Percentiles rank a stretch among this genome's conserved stretches.
Conservation (phyloP, 2,329 filamentous ascomycete species). For the Ophiostoma populinum region DNA sequence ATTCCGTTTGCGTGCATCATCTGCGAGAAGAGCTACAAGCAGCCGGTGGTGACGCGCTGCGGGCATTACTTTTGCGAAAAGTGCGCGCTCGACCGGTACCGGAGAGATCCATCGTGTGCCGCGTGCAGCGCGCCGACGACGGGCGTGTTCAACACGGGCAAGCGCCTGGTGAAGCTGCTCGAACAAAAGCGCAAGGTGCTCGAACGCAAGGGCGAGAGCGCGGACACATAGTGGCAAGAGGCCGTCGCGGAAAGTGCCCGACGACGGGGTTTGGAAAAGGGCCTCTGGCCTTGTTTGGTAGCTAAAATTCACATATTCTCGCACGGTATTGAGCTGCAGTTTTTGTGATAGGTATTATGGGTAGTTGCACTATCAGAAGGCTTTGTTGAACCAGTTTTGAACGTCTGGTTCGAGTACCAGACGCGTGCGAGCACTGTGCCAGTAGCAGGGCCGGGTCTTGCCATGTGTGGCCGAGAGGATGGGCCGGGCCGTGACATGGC, state of each 20-base stretch:
- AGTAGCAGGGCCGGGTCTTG: no score
- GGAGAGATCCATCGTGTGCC: slow-evolving; percentile 72
- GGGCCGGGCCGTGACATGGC: no score
- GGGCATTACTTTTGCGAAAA: slow-evolving; percentile 91
- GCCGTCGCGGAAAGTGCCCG: slow-evolving; percentile 30
- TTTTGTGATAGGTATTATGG: no score
- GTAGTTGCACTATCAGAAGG: no score
- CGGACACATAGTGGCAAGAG: slow-evolving; percentile 37
- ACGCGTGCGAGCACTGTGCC: no score
- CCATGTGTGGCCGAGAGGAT: no score
- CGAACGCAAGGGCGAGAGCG: slow-evolving; percentile 50
- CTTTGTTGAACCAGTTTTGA: no score
- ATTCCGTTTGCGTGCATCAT: slow-evolving; percentile 86
- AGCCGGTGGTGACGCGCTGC: slow-evolving; percentile 74
- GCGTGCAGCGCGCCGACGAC: slow-evolving; percentile 67
- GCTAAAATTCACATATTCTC: no score
- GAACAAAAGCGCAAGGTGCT: slow-evolving; percentile 58
- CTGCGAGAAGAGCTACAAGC: slow-evolving; percentile 61
- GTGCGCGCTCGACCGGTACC: slow-evolving; percentile 74
- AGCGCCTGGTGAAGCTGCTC: slow-evolving; percentile 63
- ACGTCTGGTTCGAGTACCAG: no score
- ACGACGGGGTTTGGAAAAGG: no score
- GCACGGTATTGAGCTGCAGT: no score
- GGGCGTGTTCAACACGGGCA: slow-evolving; percentile 80
- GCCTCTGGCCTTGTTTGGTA: no score